Base-by-base conservation (phyloP, 139 green algal genomes). In the Haematococcus lacustris region DNA sequence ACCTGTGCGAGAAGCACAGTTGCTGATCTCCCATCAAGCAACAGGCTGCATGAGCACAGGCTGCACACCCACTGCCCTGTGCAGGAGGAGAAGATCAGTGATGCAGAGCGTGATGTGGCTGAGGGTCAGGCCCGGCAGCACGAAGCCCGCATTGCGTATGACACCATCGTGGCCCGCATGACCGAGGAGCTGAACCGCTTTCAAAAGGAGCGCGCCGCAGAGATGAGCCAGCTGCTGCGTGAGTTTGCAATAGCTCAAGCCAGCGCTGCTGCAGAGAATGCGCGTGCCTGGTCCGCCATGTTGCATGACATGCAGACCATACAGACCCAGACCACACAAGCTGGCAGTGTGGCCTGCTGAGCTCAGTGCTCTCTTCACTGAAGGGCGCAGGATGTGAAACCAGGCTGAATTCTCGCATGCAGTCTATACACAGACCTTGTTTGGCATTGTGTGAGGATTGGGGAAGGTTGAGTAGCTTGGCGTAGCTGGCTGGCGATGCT, bases 131-230 rank as follows among this genome's bases (percentile, higher is more conserved):
- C 74, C 32, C 70, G 70, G 30, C 76, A 87, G 50, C 59, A 37
- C 3, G 4, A n/a, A 53, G 71, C 40, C 63, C 82, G 78, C 69
- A 66, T 80, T 26, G 71, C 66, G 6, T 79, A 78, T 50, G 77
- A 83, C 43, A 66, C 70, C 38, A 89, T 96, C 23, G 81, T 87
- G 1, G 72, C 79, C 26, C 76, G 82, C 61, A 96, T 98, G 92
- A 87, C 77, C 7, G 73, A 83, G 50, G 94, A 98, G 80, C 80
- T 98, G 43, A 88, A 85, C 37, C 86, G 91, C 2, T 96, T 93
- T 71, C 86, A 94, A 78, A 84, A 88, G 70, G 87, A 97, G 82
- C 83, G 89, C 6, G 81, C 86, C 1, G 66, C 70, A 1, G 92
- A 97, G 62, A 86, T 97, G 80, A 76, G 73, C 32, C 51, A 65